phyloP scores from a whole-genome alignment of 2,329 filamentous ascomycete species.

The Colletotrichum echinochloae region DNA sequence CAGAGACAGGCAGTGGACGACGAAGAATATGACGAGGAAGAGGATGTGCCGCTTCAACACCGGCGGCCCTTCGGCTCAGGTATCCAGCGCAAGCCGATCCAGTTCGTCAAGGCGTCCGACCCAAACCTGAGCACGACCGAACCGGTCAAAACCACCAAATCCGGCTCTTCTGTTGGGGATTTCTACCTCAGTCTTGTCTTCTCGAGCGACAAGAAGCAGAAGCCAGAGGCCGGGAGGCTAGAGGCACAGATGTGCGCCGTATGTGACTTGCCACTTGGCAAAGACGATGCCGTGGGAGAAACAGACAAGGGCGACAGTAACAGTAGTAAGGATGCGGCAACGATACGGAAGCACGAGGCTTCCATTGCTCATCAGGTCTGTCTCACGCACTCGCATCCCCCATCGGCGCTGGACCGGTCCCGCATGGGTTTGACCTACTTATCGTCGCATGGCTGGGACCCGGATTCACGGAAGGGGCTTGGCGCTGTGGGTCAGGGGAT shows the following conservation, averaged over 20 bases:
- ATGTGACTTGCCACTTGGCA: slow-evolving; percentile 52
- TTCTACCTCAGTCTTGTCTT: slow-evolving; percentile 77
- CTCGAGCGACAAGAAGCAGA: slow-evolving; percentile 50
- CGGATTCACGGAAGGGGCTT: slow-evolving; percentile 77
- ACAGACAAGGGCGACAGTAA: slow-evolving; percentile 42
- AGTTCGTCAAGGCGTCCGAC: slow-evolving; percentile 68
- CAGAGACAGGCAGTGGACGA: slow-evolving; percentile 23
- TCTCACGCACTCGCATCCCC: slow-evolving; percentile 76
- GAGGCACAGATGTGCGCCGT: slow-evolving; percentile 47
- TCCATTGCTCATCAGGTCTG: slow-evolving; percentile 79
- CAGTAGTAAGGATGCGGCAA: slow-evolving; percentile 43
- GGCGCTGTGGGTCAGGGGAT: slow-evolving; percentile 79
- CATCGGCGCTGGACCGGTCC: slow-evolving; percentile 76
- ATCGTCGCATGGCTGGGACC: slow-evolving; percentile 78
- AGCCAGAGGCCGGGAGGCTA: slow-evolving; percentile 10
- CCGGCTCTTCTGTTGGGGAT: slow-evolving; percentile 60
- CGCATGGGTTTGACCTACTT: slow-evolving; percentile 78
- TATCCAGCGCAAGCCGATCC: slow-evolving; percentile 64
- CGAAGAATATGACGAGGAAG: slow-evolving; percentile 51
- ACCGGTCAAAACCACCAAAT: slow-evolving; percentile 44
- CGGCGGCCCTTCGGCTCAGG: slow-evolving; percentile 68
- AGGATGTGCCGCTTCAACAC: slow-evolving; percentile 65
- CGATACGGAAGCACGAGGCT: slow-evolving; percentile 62
- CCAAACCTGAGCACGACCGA: slow-evolving; percentile 48
- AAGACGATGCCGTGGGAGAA: slow-evolving; percentile 31